Conservation (phyloP, 306 rosid genomes). For the Carpinus fangiana region DNA sequence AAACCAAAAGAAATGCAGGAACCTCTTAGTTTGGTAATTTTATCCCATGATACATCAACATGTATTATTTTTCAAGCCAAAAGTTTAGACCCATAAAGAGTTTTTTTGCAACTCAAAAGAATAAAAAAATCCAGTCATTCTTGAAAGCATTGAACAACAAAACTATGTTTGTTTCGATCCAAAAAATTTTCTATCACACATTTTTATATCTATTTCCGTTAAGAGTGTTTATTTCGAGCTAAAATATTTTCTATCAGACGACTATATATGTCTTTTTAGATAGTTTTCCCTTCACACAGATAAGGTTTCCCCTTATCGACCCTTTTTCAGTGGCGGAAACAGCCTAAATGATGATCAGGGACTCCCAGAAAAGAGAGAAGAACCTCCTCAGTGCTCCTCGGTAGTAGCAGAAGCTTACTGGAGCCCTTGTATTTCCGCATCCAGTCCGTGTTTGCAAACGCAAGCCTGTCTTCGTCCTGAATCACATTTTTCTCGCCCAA, state of each 20-base stretch:
- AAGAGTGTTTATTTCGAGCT: no score
- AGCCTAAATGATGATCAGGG: background rate
- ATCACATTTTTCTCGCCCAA: conserved; percentile 76
- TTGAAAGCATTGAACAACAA: background rate
- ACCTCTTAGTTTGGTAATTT: background rate
- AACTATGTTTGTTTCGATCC: no score
- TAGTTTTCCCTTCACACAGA: no score
- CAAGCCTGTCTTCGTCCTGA: conserved; percentile 76
- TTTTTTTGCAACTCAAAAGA: no score
- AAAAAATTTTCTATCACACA: no score
- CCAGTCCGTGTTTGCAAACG: conserved; percentile 83
- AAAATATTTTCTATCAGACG: no score
- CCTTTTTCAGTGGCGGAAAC: no score
- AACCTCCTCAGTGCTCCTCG: conserved; percentile 83
- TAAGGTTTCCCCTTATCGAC: no score
- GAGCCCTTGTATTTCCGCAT: conserved; percentile 80
- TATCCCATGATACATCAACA: background rate
- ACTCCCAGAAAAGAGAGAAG: conserved; percentile 10
- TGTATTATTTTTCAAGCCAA: background rate
- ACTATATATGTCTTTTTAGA: no score
- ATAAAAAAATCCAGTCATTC: no score
- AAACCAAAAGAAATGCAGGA: background rate
- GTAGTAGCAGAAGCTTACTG: conserved; percentile 74
- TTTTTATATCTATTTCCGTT: no score
- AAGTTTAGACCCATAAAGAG: background rate